phyloP scores from a whole-genome alignment of 75 land plant species.

The Selaginella tamariscina region DNA sequence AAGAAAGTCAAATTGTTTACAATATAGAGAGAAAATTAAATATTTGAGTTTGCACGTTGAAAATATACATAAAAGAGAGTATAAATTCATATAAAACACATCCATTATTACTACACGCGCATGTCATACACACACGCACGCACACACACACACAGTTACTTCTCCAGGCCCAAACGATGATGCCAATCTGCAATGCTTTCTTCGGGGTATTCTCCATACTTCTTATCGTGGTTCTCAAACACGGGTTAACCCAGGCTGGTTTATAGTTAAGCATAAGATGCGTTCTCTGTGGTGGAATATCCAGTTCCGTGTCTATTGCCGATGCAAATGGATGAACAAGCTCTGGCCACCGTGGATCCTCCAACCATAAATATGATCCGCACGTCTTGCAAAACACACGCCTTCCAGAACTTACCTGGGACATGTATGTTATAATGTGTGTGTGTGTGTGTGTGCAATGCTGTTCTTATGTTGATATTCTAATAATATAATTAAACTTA shows the following conservation, averaged over 20 bases:
- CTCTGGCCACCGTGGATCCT: constrained; percentile 21
- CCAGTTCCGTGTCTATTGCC: constrained; percentile 17
- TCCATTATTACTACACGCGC: too few species aligned
- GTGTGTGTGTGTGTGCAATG: neutral
- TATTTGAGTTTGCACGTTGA: too few species aligned
- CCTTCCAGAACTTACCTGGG: constrained; percentile 18
- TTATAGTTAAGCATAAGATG: constrained; percentile 22
- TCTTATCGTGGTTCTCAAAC: constrained; percentile 7
- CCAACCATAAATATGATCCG: constrained; percentile 17
- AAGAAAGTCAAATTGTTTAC: too few species aligned
- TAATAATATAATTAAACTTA: neutral
- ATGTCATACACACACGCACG: too few species aligned
- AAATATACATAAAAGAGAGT: too few species aligned
- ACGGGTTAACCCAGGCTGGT: constrained; percentile 20
- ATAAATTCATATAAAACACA: too few species aligned
- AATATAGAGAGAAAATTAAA: too few species aligned
- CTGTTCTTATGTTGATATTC: neutral
- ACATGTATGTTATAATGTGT: neutral
- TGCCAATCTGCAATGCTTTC: constrained; percentile 26
- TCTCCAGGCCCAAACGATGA: constrained; percentile 11
- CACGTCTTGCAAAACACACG: constrained; percentile 21
- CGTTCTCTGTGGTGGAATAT: constrained; percentile 16
- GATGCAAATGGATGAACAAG: constrained; percentile 22
- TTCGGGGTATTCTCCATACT: constrained; percentile 16
- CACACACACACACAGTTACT: too few species aligned